Base-by-base conservation (phyloP, 1,284 basidiomycete genomes). In the Calocybe gambosa region DNA sequence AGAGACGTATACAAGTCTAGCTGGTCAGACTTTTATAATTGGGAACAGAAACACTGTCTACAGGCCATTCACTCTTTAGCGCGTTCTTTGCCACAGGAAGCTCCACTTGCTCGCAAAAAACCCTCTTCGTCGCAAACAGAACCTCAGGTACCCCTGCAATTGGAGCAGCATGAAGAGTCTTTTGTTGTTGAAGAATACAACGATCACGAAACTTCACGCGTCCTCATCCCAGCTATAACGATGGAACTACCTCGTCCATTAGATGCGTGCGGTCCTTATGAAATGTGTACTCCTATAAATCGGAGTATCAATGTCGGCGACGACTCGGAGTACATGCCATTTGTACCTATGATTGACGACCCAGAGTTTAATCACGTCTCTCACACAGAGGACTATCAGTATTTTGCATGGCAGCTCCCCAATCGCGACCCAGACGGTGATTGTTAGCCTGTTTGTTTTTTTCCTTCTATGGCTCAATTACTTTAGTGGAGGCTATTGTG, bases 291-390 rank as follows among this genome's bases (percentile, higher is more conserved):
- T 1, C 75, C 79, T 0, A 56, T 66, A 4, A 54, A 55, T 6
- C 64, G 67, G 36, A 79, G 65, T 48, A 62, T 78, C 10, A 67
- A 71, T 45, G 66, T 66, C 16, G 81, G 79, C 3, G 80, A 83
- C 51, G 82, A 85, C 48, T 61, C 73, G 3, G 62, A 70, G 50
- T 61, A 65, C 23, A 70, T 82, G 67, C 66, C 67, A 1, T 84
- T 82, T 56, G 59, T 81, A n/a, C 80, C 80, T 1, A 74, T 74
- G 42, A 65, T 73, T 0, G 80, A 83, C 51, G 79, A 82, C 37
- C 64, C 67, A 2, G 52, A 39, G 0, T 84, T 83, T 52, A 52
- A 76, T 45, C 61, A 60, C 19, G 33, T 47, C 3, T 57, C 51
- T 12, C 71, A 80, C 51, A 54, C 61, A 1, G 48, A 56, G n/a